phyloP scores from a whole-genome alignment of 1,284 basidiomycete species.

The Cryptococcus wingfieldii region DNA sequence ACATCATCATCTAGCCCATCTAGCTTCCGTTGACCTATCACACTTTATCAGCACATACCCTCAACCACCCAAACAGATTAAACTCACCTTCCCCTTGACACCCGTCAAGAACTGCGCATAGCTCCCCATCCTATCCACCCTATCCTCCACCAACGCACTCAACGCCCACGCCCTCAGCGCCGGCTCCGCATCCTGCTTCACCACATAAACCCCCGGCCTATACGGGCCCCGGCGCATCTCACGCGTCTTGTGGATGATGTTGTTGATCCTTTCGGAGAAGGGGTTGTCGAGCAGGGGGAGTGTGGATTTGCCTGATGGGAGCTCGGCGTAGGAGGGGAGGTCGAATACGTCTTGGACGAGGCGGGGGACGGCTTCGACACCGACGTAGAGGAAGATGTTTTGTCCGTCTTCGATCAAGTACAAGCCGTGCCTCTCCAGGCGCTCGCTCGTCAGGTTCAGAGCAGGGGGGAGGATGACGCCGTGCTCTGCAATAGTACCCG shows the following conservation, averaged over 20 bases:
- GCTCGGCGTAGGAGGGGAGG: constrained; percentile 76
- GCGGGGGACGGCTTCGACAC: constrained; percentile 92
- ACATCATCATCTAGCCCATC: not conserved
- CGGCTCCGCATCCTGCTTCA: constrained; percentile 97
- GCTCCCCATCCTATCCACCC: constrained; percentile 88
- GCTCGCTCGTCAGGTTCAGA: constrained; percentile 88
- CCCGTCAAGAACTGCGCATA: constrained; percentile 88
- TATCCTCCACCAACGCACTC: constrained; percentile 89
- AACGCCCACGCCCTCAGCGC: constrained; percentile 91
- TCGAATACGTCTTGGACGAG: constrained; percentile 93
- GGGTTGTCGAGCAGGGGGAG: constrained; percentile 83
- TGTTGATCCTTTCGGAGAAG: constrained; percentile 90
- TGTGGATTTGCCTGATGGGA: constrained; percentile 90
- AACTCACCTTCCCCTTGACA: constrained; percentile 67
- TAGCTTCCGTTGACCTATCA: constrained; percentile 7
- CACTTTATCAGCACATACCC: not conserved
- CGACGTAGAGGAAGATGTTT: constrained; percentile 96
- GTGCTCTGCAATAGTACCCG: constrained; percentile 44
- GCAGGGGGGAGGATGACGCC: constrained; percentile 51
- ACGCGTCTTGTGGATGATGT: constrained; percentile 70
- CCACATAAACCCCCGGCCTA: constrained; percentile 90
- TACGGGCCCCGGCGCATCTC: constrained; percentile 78
- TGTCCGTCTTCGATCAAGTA: constrained; percentile 98
- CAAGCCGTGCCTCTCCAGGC: constrained; percentile 89
- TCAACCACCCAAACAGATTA: not conserved